Percentiles rank a stretch among this genome's conserved stretches.
These are phyloP conservation scores for Houttuynia cordata DNA, from an alignment of 164 flowering plant species.

Conservation along the genomic window DNA sequence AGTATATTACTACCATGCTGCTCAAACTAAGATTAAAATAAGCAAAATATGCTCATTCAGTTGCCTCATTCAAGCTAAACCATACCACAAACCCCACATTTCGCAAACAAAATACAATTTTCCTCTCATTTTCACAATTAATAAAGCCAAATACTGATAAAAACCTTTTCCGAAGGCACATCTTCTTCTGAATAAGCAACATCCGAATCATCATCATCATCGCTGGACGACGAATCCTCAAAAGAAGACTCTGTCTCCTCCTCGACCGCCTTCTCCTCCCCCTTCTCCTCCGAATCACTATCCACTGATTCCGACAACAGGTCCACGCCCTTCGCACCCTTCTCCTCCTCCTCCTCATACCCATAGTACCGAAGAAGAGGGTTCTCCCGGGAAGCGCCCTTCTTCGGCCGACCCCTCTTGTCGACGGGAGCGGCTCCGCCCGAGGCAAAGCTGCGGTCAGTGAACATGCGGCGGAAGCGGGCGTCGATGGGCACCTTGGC, in stretches of 20 bases:
- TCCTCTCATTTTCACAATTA: not conserved
- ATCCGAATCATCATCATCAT: slow-evolving; percentile 15
- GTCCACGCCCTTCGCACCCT: not conserved
- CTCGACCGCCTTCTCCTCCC: not conserved
- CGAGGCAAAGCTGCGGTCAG: slow-evolving; percentile 40
- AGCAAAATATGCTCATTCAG: not conserved
- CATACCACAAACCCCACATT: not conserved
- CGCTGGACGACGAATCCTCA: slow-evolving; percentile 5
- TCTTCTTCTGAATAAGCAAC: slow-evolving; percentile 21
- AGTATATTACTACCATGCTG: too few species aligned
- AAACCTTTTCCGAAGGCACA: slow-evolving; percentile 15
- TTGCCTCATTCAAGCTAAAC: not conserved
- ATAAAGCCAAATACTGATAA: not conserved
- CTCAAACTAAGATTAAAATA: not conserved
- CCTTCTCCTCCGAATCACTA: slow-evolving; percentile 3
- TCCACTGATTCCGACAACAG: not conserved
- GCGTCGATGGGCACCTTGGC: slow-evolving; percentile 58
- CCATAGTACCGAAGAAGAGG: slow-evolving; percentile 45
- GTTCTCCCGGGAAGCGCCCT: slow-evolving; percentile 10
- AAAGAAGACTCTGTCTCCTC: slow-evolving; percentile 9
- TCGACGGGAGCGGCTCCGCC: slow-evolving; percentile 47
- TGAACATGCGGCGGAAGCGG: slow-evolving; percentile 50
- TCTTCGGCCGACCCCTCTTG: slow-evolving; percentile 57
- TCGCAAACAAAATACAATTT: not conserved
- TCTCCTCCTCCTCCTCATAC: slow-evolving; percentile 9